phyloP scores from a whole-genome alignment of 495 filamentous ascomycete genomes.

The Friedmanniomyces simplex region DNA sequence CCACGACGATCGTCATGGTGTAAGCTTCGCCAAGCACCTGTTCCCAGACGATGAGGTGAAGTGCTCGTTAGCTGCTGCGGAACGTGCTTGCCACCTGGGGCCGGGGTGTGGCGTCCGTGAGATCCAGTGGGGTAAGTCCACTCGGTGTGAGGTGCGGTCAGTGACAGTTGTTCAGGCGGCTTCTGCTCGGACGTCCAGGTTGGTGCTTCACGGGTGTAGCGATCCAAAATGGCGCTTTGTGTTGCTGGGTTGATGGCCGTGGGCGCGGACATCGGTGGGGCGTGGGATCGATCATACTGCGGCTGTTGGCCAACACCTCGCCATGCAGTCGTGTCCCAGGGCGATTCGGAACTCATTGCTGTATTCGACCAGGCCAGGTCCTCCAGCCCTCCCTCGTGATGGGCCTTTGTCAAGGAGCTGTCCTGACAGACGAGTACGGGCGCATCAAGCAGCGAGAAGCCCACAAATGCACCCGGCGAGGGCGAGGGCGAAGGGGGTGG shows the following conservation, averaged over 20 bases:
- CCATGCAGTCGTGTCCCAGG: background rate
- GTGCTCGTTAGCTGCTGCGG: constrained; percentile 6
- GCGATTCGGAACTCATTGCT: background rate
- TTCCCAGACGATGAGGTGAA: constrained; percentile 7
- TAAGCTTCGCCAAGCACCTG: constrained; percentile 8
- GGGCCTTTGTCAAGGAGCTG: background rate
- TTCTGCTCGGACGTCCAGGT: background rate
- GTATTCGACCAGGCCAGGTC: background rate
- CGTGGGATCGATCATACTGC: background rate
- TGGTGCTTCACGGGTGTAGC: background rate
- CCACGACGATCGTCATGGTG: constrained; percentile 5
- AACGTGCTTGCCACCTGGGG: constrained; percentile 9
- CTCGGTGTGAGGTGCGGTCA: background rate
- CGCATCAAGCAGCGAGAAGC: background rate
- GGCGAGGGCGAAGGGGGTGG: background rate
- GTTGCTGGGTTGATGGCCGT: constrained; percentile 3
- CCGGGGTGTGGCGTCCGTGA: constrained; percentile 10
- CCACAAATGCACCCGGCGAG: background rate
- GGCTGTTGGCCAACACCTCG: background rate
- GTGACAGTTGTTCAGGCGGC: background rate
- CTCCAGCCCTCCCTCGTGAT: background rate
- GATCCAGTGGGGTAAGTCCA: background rate
- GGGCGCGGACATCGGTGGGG: constrained; percentile 5
- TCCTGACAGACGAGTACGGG: background rate
- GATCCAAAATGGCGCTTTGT: constrained; percentile 2